Percentiles rank a stretch among this genome's conserved stretches.
These are phyloP conservation scores for Grigorovia yakushimaensis DNA, from an alignment of 805 yeast genomes.

Conservation along the genomic window DNA sequence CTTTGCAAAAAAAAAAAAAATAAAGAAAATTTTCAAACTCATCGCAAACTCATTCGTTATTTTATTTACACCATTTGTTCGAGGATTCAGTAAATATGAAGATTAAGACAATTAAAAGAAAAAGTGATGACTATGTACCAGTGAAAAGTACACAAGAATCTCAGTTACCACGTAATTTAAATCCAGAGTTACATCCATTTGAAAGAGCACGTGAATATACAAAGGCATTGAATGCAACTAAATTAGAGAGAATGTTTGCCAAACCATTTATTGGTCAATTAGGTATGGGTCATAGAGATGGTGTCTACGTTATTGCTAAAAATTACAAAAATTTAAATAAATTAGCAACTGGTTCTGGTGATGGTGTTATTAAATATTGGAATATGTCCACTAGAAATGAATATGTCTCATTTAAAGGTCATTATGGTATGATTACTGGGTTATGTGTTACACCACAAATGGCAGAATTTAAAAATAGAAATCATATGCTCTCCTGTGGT, in stretches of 20 bases:
- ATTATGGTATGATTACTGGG: slow-evolving; percentile 83
- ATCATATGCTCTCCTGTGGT: slow-evolving; percentile 68
- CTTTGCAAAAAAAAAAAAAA: background rate
- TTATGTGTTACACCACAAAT: slow-evolving; percentile 56
- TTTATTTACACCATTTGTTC: background rate
- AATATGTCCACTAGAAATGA: slow-evolving; percentile 74
- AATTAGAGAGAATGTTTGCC: slow-evolving; percentile 93
- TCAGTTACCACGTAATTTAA: slow-evolving; percentile 75
- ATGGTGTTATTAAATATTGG: slow-evolving; percentile 93
- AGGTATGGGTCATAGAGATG: slow-evolving; percentile 93
- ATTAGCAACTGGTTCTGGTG: slow-evolving; percentile 89
- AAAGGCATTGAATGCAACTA: slow-evolving; percentile 88
- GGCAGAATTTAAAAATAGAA: slow-evolving; percentile 26
- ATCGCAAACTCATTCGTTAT: background rate
- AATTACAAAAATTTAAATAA: slow-evolving; percentile 60
- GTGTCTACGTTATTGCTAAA: slow-evolving; percentile 80
- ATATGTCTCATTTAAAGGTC: slow-evolving; percentile 71
- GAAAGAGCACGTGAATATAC: slow-evolving; percentile 96
- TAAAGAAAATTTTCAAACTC: background rate
- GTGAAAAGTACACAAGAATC: slow-evolving; percentile 85
- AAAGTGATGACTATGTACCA: slow-evolving; percentile 87
- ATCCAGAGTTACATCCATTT: slow-evolving; percentile 93
- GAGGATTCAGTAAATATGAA: slow-evolving; percentile 39
- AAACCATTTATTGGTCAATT: slow-evolving; percentile 93
- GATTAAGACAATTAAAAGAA: slow-evolving; percentile 79